These are phyloP conservation scores for Torulaspora delbrueckii DNA, from an alignment of 805 yeast species.

Conservation along the genomic window DNA sequence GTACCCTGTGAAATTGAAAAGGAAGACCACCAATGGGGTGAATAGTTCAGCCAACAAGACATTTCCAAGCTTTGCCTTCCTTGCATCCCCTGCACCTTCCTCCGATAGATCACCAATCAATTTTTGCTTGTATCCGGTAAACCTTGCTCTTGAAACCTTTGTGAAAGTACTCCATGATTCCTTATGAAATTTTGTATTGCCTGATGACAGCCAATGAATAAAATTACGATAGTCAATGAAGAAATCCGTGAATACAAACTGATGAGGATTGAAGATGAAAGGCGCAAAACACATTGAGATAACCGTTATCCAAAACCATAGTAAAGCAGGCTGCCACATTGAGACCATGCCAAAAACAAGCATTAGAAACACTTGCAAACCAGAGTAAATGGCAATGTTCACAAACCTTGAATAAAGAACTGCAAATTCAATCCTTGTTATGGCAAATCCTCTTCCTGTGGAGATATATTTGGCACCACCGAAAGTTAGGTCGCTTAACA, in stretches of 20 bases:
- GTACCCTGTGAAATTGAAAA: conserved; percentile 66
- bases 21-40: conserved; percentile 65
- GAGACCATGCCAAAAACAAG: conserved; percentile 71
- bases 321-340: conserved; percentile 72
- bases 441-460: conserved; percentile 93
- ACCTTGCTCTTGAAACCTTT: conserved; percentile 74
- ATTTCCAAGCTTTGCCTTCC: conserved; percentile 74
- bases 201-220: conserved; percentile 75
- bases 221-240: conserved; percentile 61
- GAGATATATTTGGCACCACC: conserved; percentile 93
- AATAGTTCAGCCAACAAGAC: conserved; percentile 74
- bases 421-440: conserved; percentile 68
- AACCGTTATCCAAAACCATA: conserved; percentile 73
- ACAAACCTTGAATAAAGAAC: conserved; percentile 73
- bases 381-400: conserved; percentile 69
- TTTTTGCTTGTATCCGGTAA: conserved; percentile 86
- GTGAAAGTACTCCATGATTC: conserved; percentile 79
- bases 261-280: conserved; percentile 72
- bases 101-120: conserved; percentile 63
- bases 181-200: conserved; percentile 59
- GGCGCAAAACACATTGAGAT: conserved; percentile 66
- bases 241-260: conserved; percentile 63
- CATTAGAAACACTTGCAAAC: conserved; percentile 63
- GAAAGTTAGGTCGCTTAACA: conserved; percentile 68
- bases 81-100: conserved; percentile 55